Conservation (phyloP, 345 rosid species). For the Lepidium sativum region DNA sequence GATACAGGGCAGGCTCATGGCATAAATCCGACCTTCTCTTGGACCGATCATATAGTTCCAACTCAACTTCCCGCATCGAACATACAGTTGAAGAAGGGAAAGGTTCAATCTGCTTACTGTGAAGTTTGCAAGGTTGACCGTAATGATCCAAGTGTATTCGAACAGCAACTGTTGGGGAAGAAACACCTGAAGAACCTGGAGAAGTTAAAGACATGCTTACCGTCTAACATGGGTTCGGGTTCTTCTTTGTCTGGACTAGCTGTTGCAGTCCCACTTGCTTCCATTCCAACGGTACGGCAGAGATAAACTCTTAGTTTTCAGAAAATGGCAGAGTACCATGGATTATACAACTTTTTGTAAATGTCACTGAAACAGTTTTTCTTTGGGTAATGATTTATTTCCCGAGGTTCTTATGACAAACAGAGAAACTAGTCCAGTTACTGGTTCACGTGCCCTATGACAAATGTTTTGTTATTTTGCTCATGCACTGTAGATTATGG, state of each 20-base stretch:
- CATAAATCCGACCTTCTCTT: slow-evolving; percentile 1
- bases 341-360: no score
- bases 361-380: no score
- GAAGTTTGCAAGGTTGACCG: slow-evolving; percentile 25
- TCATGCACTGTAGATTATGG: slow-evolving; percentile 43
- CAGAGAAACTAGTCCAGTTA: no score
- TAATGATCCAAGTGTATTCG: slow-evolving; percentile 22
- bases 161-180: slow-evolving; percentile 31
- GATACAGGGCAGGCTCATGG: slow-evolving; percentile 15
- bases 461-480: not conserved
- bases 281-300: no score
- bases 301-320: no score
- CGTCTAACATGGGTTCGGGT: not conserved
- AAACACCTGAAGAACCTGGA: slow-evolving; percentile 30
- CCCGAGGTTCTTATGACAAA: no score
- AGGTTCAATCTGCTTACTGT: slow-evolving; percentile 21
- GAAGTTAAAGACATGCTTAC: slow-evolving; percentile 5
- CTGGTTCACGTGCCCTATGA: no score
- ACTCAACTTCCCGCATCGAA: slow-evolving; percentile 13
- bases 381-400: no score
- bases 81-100: slow-evolving; percentile 17
- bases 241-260: slow-evolving; percentile 5
- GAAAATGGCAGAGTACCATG: no score
- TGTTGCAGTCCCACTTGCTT: not conserved
- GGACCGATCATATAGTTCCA: slow-evolving; percentile 12